Conservation (phyloP, 2,329 filamentous ascomycete genomes). For the Cytospora chrysosperma region DNA sequence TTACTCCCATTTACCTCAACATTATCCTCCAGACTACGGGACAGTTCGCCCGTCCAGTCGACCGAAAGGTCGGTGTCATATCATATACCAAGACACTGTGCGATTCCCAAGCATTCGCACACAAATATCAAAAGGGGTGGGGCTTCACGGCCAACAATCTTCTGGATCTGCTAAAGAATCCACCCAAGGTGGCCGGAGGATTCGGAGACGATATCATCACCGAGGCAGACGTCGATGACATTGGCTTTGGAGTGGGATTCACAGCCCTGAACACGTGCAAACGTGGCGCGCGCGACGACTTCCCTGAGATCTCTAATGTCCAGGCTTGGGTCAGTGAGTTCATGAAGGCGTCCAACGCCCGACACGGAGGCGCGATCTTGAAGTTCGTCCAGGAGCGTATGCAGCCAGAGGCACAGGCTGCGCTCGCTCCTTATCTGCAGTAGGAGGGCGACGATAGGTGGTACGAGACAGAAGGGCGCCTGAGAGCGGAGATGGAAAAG, state of each 20-base stretch:
- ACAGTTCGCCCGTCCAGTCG: slow-evolving; percentile 80
- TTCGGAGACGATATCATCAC: slow-evolving; percentile 73
- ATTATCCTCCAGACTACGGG: slow-evolving; percentile 89
- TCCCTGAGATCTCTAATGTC: slow-evolving; percentile 78
- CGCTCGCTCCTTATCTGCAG: slow-evolving; percentile 51
- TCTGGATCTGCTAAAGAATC: slow-evolving; percentile 84
- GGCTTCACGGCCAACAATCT: slow-evolving; percentile 85
- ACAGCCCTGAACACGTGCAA: slow-evolving; percentile 91
- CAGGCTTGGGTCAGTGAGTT: slow-evolving; percentile 82
- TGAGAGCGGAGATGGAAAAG: background rate
- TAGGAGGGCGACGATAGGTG: slow-evolving; percentile 29
- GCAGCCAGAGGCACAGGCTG: slow-evolving; percentile 56
- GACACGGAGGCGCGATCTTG: slow-evolving; percentile 68
- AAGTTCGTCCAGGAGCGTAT: slow-evolving; percentile 72
- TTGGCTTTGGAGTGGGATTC: slow-evolving; percentile 92
- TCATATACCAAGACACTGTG: slow-evolving; percentile 91
- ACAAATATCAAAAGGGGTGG: slow-evolving; percentile 87
- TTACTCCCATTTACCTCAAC: slow-evolving; percentile 79
- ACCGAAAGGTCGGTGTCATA: slow-evolving; percentile 90
- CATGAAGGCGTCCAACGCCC: slow-evolving; percentile 73
- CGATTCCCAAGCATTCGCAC: slow-evolving; percentile 79
- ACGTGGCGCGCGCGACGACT: slow-evolving; percentile 71
- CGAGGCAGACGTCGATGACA: slow-evolving; percentile 91
- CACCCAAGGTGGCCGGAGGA: slow-evolving; percentile 65
- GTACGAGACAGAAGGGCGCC: background rate